Evolutionary conservation across 768 basidiomycete genomes (phyloP).

Genomic region (Calvatia gigantea): DNA sequence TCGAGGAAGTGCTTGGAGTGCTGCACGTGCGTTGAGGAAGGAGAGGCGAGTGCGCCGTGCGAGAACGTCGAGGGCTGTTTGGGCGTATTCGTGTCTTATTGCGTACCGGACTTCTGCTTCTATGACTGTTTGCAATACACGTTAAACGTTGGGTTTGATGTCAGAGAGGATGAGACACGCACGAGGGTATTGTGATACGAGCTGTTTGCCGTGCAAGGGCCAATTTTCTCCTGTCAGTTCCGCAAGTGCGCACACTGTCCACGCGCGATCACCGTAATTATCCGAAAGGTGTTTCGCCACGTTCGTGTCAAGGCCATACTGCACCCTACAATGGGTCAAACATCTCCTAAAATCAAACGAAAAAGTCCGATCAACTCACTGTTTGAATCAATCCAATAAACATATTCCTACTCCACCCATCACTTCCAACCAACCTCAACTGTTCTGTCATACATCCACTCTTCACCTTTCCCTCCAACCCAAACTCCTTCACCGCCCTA

Average conservation of each 20-base stretch:
- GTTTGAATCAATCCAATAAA: conserved; percentile 94
- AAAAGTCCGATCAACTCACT: conserved; percentile 27
- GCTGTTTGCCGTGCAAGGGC: conserved; percentile 80
- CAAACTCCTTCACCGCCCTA: conserved; percentile 76
- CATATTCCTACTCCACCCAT: conserved; percentile 95
- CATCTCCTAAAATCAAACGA: too few species aligned
- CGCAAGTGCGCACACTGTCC: conserved; percentile 86
- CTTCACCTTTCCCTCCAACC: conserved; percentile 49
- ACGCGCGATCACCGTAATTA: conserved; percentile 94
- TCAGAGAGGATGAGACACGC: conserved; percentile 22
- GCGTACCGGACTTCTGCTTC: conserved; percentile 94
- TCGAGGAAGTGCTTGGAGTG: conserved; percentile 78
- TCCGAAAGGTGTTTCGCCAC: conserved; percentile 93
- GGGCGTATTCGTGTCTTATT: conserved; percentile 85
- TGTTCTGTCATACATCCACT: conserved; percentile 75
- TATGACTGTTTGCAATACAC: too few species aligned
- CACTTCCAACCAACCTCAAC: conserved; percentile 84
- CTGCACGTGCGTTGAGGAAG: conserved; percentile 88
- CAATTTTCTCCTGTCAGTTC: conserved; percentile 72
- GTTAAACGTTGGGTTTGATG: too few species aligned
- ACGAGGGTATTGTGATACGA: conserved; percentile 77
- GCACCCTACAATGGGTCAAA: neutral
- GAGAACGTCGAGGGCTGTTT: conserved; percentile 89
- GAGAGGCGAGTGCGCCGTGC: conserved; percentile 88
- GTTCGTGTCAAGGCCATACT: conserved; percentile 90